phyloP scores from a whole-genome alignment of 192 early-diverging fungal genomes.

The Gryganskiella cystojenkinii region DNA sequence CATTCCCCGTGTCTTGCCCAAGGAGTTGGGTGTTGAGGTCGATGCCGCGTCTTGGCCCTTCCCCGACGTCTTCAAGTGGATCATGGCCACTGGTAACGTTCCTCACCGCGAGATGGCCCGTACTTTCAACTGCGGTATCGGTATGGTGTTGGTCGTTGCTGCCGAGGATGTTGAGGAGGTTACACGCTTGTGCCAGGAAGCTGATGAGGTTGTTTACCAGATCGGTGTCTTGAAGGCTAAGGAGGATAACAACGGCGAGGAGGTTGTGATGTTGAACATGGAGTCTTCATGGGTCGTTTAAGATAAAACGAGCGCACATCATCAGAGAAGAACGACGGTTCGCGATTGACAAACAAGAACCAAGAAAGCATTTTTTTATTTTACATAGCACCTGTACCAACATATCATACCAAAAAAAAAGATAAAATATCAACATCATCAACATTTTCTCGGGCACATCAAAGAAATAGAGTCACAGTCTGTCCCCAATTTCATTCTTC shows the following conservation, averaged over 20 bases:
- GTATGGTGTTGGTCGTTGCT: conserved; percentile 94
- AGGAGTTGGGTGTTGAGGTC: conserved; percentile 81
- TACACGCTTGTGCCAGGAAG: conserved; percentile 62
- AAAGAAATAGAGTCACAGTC: too few relatives aligned
- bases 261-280: conserved; percentile 60
- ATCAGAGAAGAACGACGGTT: too few relatives aligned
- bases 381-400: too few relatives aligned
- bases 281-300: conserved; percentile 47
- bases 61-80: conserved; percentile 95
- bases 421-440: too few relatives aligned
- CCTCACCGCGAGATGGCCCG: conserved; percentile 89
- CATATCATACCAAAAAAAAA: too few relatives aligned
- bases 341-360: too few relatives aligned
- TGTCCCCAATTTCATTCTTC: too few relatives aligned
- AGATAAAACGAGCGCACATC: too few relatives aligned
- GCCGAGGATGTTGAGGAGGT: conserved; percentile 70
- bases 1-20: conserved; percentile 95
- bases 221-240: conserved; percentile 74
- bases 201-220: conserved; percentile 75
- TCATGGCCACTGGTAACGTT: conserved; percentile 86
- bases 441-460: too few relatives aligned
- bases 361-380: too few relatives aligned
- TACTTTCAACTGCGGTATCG: conserved; percentile 99
- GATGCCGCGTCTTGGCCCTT: conserved; percentile 85
- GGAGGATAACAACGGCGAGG: conserved; percentile 60